These are phyloP conservation scores for Penicillium psychrofluorescens DNA, from an alignment of 495 filamentous ascomycete genomes.

Conservation along the genomic window DNA sequence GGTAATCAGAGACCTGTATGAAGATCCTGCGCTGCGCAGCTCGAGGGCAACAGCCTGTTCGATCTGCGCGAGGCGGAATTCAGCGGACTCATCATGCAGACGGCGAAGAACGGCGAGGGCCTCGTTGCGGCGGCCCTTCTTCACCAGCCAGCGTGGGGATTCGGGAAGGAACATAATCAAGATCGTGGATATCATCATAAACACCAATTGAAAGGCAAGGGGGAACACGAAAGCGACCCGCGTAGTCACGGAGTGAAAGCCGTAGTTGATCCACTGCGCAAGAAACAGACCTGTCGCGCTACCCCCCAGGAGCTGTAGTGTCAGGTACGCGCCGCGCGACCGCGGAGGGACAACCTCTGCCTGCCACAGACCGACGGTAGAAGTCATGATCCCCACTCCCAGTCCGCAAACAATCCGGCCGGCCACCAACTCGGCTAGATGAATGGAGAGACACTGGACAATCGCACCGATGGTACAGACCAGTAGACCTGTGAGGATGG, in stretches of 20 bases:
- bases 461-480: conserved; percentile 55
- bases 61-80: background rate
- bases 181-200: conserved; percentile 61
- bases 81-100: conserved; percentile 34
- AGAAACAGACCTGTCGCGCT: conserved; percentile 73
- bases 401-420: conserved; percentile 66
- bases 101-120: conserved; percentile 56
- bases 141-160: conserved; percentile 69
- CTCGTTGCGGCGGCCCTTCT: conserved; percentile 49
- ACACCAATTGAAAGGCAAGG: conserved; percentile 71
- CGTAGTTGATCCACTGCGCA: conserved; percentile 81
- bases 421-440: conserved; percentile 61
- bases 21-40: too few species aligned
- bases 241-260: conserved; percentile 48
- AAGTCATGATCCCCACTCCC: conserved; percentile 69
- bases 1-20: too few species aligned
- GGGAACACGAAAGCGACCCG: conserved; percentile 56
- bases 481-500: conserved; percentile 69
- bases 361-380: conserved; percentile 71
- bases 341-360: conserved; percentile 62
- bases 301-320: conserved; percentile 67
- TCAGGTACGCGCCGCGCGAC: conserved; percentile 64
- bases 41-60: too few species aligned
- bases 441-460: conserved; percentile 11
- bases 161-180: conserved; percentile 62